Base-by-base conservation (phyloP, 2,329 filamentous ascomycete genomes). In the Gnomoniopsis smithogilvyi region DNA sequence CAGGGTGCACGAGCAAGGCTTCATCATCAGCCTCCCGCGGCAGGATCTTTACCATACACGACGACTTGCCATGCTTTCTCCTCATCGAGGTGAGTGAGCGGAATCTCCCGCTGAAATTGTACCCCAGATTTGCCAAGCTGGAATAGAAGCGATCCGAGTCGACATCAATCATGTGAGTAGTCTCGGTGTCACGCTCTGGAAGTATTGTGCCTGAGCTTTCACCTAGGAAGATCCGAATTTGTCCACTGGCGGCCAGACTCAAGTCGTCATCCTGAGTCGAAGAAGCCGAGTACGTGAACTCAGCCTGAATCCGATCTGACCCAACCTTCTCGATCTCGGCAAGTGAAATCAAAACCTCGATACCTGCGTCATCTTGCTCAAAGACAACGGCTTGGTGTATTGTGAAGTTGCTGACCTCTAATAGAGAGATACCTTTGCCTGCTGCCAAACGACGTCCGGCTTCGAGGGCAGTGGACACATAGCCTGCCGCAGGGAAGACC, bases 401-500 rank as follows among this genome's bases (percentile, higher is more conserved):
- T 8, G 43, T 45, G 1, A 69, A 49, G n/a, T 68, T 26, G 1
- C 58, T 22, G 2, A 70, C 41, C 49, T 69, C 34, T 21, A 38
- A 8, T 15, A 38, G 34, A 15, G 10, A 15, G 10, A 38, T 38
- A 15, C 34, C 34, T 46, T 14, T 6, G 62, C 50, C 1, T 4
- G 2, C 30, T 54, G 59, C 10, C 46, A 38, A 17, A 34, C 51
- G 1, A 26, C 46, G 17, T n/a, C 17, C 26, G 6, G 69, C 64
- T 22, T 70, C 67, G 0, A 69, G 7, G 1, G 63, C 64, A 54
- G 59, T 62, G 8, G 62, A 56, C 22, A 64, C 60, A 43, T 67
- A 69, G 0, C 63, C 67, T 0, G 68, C 63, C 1, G 64, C 70
- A 0, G 78, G 78, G 34, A 77, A 78, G 0, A 80, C 64, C 14